A percentile compares a stretch with the other conserved stretches of the same genome.
Evolutionary conservation across 331 rosid species (phyloP).

Genomic region (Quercus lobata): DNA sequence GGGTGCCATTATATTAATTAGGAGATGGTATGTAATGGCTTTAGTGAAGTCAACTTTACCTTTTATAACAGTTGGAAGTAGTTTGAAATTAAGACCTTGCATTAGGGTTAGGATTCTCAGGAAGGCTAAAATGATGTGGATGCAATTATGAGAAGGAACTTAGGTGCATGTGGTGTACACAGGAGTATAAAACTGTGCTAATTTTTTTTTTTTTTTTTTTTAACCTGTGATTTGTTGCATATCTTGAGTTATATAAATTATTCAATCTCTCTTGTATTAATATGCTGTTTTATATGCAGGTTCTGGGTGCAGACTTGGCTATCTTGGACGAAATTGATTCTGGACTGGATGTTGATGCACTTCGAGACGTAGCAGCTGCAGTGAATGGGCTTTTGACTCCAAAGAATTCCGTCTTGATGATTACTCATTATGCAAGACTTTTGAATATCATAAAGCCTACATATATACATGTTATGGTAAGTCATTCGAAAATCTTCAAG

Average conservation of each 20-base stretch:
- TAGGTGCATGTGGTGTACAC: no score
- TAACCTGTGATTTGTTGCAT: background rate
- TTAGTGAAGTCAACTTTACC: background rate
- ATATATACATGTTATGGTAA: conserved; percentile 81
- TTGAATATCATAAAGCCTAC: conserved; percentile 76
- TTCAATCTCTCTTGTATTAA: background rate
- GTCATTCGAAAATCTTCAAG: conserved; percentile 20
- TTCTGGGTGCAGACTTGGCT: conserved; percentile 94
- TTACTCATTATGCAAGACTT: conserved; percentile 84
- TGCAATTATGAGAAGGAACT: background rate
- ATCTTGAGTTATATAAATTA: background rate
- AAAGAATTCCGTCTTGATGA: conserved; percentile 69
- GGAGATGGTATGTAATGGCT: background rate
- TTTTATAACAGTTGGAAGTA: background rate
- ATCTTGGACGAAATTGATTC: conserved; percentile 95
- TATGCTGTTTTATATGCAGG: conserved; percentile 34
- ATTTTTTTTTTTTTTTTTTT: background rate
- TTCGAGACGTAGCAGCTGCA: conserved; percentile 87
- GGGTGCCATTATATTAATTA: background rate
- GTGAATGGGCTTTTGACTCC: conserved; percentile 70
- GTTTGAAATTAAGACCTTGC: background rate
- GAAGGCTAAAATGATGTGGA: background rate
- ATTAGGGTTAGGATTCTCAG: background rate
- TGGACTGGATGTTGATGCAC: conserved; percentile 96
- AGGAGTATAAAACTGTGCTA: no score